Evolutionary conservation across 2,329 filamentous ascomycete species (phyloP).

Genomic region (Ascochyta clinopodiicola): DNA sequence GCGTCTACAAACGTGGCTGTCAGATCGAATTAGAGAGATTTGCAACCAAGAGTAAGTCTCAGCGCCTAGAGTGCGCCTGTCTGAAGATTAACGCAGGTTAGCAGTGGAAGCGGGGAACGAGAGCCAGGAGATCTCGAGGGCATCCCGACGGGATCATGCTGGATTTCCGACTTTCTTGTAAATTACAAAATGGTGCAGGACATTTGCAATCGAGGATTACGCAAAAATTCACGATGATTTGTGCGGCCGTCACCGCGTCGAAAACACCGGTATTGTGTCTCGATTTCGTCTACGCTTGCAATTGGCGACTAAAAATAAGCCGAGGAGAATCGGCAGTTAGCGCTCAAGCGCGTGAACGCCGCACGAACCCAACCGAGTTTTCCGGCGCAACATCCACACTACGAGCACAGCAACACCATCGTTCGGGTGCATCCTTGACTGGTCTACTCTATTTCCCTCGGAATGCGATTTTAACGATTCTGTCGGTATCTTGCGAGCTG

Average conservation of each 20-base stretch:
- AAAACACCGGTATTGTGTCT: constrained; percentile 12
- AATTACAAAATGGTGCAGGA: background rate
- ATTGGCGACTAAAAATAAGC: constrained; percentile 14
- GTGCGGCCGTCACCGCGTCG: background rate
- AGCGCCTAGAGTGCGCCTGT: constrained; percentile 2
- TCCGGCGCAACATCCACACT: background rate
- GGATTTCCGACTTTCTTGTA: background rate
- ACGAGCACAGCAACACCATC: background rate
- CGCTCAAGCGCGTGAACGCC: constrained; percentile 23
- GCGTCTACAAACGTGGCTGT: constrained; percentile 26
- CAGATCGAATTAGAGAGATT: constrained; percentile 10
- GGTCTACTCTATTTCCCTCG: background rate
- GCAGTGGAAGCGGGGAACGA: constrained; percentile 5
- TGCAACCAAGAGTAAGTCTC: constrained; percentile 1
- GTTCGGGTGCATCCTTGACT: background rate
- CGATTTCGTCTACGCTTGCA: constrained; percentile 20
- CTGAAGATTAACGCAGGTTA: background rate
- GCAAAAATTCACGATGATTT: background rate
- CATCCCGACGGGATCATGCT: background rate
- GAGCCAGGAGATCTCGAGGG: background rate
- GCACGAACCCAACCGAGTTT: constrained; percentile 15
- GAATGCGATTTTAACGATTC: background rate
- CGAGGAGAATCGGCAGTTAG: constrained; percentile 19
- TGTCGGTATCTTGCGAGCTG: background rate
- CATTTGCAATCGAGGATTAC: background rate